Conservation (phyloP, 768 basidiomycete species). For the Suillus subluteus region DNA sequence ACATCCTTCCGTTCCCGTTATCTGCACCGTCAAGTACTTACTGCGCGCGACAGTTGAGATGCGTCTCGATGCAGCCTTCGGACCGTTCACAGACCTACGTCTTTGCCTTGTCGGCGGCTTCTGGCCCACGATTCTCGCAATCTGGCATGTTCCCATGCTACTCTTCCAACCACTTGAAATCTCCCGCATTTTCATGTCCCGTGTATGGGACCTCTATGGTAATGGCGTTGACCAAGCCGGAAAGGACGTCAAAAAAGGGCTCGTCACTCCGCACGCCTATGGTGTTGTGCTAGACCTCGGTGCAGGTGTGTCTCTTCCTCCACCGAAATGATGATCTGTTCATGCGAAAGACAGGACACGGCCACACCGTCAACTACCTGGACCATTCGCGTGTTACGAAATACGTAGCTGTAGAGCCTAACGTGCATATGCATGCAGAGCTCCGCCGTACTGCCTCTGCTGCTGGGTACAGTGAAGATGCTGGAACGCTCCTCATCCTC, state of each 20-base stretch:
- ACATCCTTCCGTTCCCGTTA: not conserved
- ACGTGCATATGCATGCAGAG: slow-evolving; percentile 59
- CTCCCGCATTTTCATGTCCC: slow-evolving; percentile 59
- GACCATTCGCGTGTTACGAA: slow-evolving; percentile 54
- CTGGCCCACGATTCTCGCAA: slow-evolving; percentile 49
- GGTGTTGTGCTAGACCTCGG: slow-evolving; percentile 72
- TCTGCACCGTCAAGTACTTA: not conserved
- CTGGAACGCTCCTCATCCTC: slow-evolving; percentile 60
- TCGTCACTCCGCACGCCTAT: slow-evolving; percentile 57
- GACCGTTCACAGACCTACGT: slow-evolving; percentile 40
- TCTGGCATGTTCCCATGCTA: slow-evolving; percentile 46
- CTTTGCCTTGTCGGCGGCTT: slow-evolving; percentile 40
- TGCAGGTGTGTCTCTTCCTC: slow-evolving; percentile 49
- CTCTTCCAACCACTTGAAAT: slow-evolving; percentile 48
- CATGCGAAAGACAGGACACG: slow-evolving; percentile 49
- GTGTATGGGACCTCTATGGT: slow-evolving; percentile 59
- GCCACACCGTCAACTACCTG: slow-evolving; percentile 66
- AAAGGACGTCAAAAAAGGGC: slow-evolving; percentile 42
- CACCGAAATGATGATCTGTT: not conserved
- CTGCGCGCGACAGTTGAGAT: not conserved
- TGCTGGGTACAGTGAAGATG: slow-evolving; percentile 55
- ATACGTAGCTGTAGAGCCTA: slow-evolving; percentile 78
- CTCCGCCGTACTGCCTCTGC: slow-evolving; percentile 52
- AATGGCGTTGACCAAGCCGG: slow-evolving; percentile 47
- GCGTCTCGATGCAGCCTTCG: not conserved